Evolutionary conservation across 805 yeast species (phyloP).

Genomic region (Saccharomycopsis fermentans): DNA sequence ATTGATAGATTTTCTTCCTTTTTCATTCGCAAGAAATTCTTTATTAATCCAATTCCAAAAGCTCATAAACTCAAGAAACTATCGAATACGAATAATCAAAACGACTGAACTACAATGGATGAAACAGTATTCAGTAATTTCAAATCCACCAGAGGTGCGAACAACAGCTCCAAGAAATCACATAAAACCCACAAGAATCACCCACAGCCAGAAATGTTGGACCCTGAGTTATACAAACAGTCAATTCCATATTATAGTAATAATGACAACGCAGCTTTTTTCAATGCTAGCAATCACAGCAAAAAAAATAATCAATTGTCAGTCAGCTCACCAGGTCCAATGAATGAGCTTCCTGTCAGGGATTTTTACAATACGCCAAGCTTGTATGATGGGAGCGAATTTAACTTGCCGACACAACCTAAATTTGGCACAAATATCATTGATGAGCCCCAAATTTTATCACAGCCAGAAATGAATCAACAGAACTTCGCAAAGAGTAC

Average conservation of each 20-base stretch:
- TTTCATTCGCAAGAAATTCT: too few species aligned
- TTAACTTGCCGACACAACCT: background rate
- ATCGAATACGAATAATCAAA: too few species aligned
- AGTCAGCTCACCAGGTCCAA: background rate
- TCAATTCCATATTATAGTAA: constrained; percentile 2
- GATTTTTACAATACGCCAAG: background rate
- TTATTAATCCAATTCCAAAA: too few species aligned
- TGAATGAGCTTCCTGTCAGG: background rate
- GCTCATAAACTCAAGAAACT: too few species aligned
- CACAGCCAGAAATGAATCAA: background rate
- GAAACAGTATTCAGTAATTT: constrained; percentile 2
- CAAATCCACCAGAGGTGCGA: background rate
- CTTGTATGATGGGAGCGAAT: background rate
- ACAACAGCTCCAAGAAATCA: background rate
- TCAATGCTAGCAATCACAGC: background rate
- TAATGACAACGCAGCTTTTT: background rate
- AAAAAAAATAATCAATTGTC: background rate
- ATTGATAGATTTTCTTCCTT: too few species aligned
- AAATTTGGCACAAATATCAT: background rate
- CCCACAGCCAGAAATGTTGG: background rate
- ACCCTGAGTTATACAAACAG: background rate
- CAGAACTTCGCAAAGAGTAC: too few species aligned
- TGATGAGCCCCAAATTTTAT: background rate
- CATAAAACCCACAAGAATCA: background rate
- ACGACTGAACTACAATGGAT: constrained; percentile 1